Evolutionary conservation across 306 rosid species (phyloP), one percentile per base, ranked within the genome.

Genomic region (Vachellia pachyceras): DNA sequence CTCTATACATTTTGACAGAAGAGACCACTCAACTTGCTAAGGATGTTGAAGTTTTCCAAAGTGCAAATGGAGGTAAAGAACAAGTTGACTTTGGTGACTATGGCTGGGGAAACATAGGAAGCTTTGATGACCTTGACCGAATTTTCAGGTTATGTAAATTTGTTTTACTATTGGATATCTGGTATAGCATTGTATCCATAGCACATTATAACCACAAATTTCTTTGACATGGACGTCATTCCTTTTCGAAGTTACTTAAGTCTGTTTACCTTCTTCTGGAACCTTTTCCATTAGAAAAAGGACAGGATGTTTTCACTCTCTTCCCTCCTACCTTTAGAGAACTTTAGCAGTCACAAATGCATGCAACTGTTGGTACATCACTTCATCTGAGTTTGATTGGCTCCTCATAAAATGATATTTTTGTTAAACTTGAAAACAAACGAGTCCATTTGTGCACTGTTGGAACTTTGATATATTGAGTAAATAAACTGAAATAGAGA

Each of bases 31-130:
- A 88, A 61, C 86, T 69, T 39, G 92, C 73, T 58, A 84, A 87
- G 87, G 97, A 83, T 78, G 86, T 86, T 67, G 90, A 85, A 76
- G 77, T 71, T 78, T 89, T 86, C 78, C 91, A 78, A 87, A 85
- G 63, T 78, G 78, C 82, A 10, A 52, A 88, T 46, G 96, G 89
- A 84, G 92, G 86, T 83, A 85, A 87, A 89, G 99, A 89, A 83
- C 97, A 92, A 75, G 91, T 87, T 73, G 94, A 92, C 81, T 88
- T 92, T 84, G 90, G 83, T 85, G 99, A 96, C 88, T 96, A 87
- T 77, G 97, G 86, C 76, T 96, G 99, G 98, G 97, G 87, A 45
- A 93, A 85, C 79, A 90, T 93, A 63, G 98, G 98, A 90, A 92
- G 97, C 85, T 93, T 96, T 85, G 98, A 93, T 80, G 99, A 96